phyloP scores from a whole-genome alignment of 345 rosid species.

The Eucalyptus caleyi region DNA sequence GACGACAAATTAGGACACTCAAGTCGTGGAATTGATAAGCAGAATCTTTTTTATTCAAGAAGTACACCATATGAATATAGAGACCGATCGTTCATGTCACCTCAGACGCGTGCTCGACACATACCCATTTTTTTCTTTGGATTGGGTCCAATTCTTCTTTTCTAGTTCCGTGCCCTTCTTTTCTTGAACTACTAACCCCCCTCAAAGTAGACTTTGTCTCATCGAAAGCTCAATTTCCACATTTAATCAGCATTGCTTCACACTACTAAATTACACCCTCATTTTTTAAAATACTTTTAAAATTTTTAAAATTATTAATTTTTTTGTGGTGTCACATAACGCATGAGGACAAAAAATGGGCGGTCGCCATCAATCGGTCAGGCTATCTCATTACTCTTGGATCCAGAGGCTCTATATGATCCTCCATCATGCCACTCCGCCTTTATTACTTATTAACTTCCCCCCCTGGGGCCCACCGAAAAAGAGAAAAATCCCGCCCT shows the following conservation, averaged over 20 bases:
- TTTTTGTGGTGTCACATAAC: neutral
- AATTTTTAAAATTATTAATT: rapidly evolving
- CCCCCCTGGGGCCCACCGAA: neutral
- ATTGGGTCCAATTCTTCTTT: neutral
- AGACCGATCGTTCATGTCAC: neutral
- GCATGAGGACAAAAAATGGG: neutral
- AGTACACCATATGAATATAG: neutral
- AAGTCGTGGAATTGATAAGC: neutral
- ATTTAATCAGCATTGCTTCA: neutral
- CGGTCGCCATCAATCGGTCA: neutral
- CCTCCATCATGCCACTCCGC: neutral
- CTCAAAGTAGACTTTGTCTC: neutral
- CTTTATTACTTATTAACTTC: neutral
- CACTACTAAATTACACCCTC: neutral
- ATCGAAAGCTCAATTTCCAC: neutral
- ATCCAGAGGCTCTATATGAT: neutral
- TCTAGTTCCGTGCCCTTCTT: neutral
- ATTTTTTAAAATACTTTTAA: neutral
- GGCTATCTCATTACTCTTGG: neutral
- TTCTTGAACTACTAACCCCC: neutral
- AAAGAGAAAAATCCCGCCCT: rapidly evolving
- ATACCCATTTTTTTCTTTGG: neutral
- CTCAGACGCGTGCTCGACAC: rapidly evolving
- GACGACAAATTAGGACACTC: neutral
- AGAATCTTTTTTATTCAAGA: neutral